Base-by-base conservation (phyloP, 345 rosid species). In the Tarenaya hassleriana region DNA sequence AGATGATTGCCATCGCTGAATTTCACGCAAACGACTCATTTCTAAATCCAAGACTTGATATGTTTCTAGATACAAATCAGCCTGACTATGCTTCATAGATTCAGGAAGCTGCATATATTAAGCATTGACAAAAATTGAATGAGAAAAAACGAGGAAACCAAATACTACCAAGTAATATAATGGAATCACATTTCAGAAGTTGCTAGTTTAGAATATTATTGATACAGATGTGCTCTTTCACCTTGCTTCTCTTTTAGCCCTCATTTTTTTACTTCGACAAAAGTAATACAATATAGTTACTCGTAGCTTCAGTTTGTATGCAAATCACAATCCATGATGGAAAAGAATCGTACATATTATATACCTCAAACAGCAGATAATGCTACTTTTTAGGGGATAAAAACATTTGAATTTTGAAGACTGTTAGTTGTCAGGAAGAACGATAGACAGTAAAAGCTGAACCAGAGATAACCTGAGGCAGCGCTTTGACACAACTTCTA, bases 41-140 rank as follows among this genome's bases (percentile, higher is more conserved):
- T 92, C 98, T 77, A 85, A 69, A 79, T 92, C 98, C 76, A 92
- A 71, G 72, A 92, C 98, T 88, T 88, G 95, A 81, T 92, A 92
- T 20, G 98, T 88, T 62, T 92, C 97, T 46, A 92, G 69, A 66
- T 92, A 92, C 64, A 92, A 64, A 66, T 92, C 98, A 58, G 94
- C 88, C 75, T 92, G 98, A 79, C 88, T 88, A 66, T 92, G 97
- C 78, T 83, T 92, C 98, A 92, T 85, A 33, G 98, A 92, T 60
- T 83, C 96, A 1, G 97, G 95, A 64, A 92, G 97, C 97, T 92
- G 91, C 69, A 60, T 52, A 24, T 12, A 51, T 18, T 24, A 2
- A 31, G 10, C 12, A 51, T 44, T 31, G 16, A 31, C 6, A 5
- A 21, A 41, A 62, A 20, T 12, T 31, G 35, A 18, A 19, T 35